Conservation (phyloP, 192 early-diverging fungal genomes). For the Paraglomus brasilianum region DNA sequence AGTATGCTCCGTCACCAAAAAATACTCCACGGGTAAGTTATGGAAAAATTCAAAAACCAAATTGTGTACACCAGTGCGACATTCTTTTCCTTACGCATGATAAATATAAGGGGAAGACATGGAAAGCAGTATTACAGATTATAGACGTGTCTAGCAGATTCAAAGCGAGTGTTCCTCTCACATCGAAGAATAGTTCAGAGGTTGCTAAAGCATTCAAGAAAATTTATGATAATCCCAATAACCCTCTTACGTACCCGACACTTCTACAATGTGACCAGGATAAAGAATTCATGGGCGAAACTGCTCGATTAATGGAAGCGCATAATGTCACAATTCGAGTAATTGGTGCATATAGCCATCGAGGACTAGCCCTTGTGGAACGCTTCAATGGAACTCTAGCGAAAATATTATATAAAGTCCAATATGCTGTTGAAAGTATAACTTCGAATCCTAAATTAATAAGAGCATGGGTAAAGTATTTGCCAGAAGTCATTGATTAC, state of each 20-base stretch:
- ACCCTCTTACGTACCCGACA: not conserved
- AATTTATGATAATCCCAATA: slow-evolving; percentile 16
- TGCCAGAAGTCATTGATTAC: slow-evolving; percentile 17
- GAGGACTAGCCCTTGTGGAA: not conserved
- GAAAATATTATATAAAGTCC: slow-evolving; percentile 5
- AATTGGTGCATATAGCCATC: slow-evolving; percentile 2
- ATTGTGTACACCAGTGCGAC: not conserved
- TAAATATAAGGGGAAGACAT: not conserved
- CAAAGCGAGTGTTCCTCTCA: not conserved
- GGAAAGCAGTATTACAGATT: too few relatives aligned
- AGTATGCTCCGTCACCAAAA: not conserved
- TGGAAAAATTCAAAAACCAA: not conserved
- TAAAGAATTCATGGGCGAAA: slow-evolving; percentile 5
- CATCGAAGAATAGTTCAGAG: slow-evolving; percentile 11
- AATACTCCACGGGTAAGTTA: not conserved
- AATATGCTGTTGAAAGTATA: slow-evolving; percentile 6
- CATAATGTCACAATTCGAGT: slow-evolving; percentile 15
- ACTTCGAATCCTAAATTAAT: slow-evolving; percentile 19
- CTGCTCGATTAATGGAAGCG: slow-evolving; percentile 5
- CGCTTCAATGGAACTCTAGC: not conserved
- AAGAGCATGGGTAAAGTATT: slow-evolving; percentile 21
- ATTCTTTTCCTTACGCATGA: slow-evolving; percentile 1
- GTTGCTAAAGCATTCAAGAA: slow-evolving; percentile 12
- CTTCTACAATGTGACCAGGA: not conserved
- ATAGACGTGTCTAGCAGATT: slow-evolving; percentile 3